Conservation (phyloP, 164 flowering plant species). For the Taxillus chinensis region DNA sequence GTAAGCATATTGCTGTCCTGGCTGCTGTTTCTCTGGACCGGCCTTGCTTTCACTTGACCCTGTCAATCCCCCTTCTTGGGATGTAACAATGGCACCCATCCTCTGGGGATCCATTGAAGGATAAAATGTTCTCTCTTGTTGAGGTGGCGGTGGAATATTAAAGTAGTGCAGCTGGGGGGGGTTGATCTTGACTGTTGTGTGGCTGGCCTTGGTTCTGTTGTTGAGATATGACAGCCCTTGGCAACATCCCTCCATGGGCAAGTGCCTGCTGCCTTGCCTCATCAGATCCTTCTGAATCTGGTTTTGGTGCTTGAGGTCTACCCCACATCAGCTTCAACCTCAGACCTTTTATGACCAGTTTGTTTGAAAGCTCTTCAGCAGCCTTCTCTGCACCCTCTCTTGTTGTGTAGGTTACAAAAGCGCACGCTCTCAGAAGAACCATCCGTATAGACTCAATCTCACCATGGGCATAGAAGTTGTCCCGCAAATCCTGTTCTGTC, state of each 20-base stretch:
- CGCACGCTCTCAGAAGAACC: slow-evolving; percentile 75
- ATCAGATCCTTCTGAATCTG: slow-evolving; percentile 44
- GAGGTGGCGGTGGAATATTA: slow-evolving; percentile 61
- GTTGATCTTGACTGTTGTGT: slow-evolving; percentile 53
- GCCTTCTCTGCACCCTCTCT: slow-evolving; percentile 96
- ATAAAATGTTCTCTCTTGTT: slow-evolving; percentile 60
- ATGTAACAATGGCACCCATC: slow-evolving; percentile 72
- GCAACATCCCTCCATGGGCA: slow-evolving; percentile 74
- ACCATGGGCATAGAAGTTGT: slow-evolving; percentile 83
- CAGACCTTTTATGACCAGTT: slow-evolving; percentile 76
- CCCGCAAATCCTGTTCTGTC: slow-evolving; percentile 82
- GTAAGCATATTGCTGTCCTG: slow-evolving; percentile 28
- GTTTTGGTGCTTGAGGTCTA: slow-evolving; percentile 75
- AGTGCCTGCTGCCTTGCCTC: slow-evolving; percentile 57
- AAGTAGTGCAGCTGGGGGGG: slow-evolving; percentile 45
- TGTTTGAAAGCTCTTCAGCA: slow-evolving; percentile 87
- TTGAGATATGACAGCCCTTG: slow-evolving; percentile 79
- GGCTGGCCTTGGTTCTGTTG: slow-evolving; percentile 63
- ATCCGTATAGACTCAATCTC: slow-evolving; percentile 87
- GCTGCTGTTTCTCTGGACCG: slow-evolving; percentile 33
- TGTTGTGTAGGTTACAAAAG: slow-evolving; percentile 93
- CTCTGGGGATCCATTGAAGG: slow-evolving; percentile 97
- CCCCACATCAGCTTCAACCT: slow-evolving; percentile 94
- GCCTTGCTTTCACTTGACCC: slow-evolving; percentile 41
- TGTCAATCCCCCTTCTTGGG: slow-evolving; percentile 51